These are phyloP conservation scores for Sphagnum fallax DNA, from an alignment of 228 moss, liverwort and hornwort genomes.

Conservation along the genomic window DNA sequence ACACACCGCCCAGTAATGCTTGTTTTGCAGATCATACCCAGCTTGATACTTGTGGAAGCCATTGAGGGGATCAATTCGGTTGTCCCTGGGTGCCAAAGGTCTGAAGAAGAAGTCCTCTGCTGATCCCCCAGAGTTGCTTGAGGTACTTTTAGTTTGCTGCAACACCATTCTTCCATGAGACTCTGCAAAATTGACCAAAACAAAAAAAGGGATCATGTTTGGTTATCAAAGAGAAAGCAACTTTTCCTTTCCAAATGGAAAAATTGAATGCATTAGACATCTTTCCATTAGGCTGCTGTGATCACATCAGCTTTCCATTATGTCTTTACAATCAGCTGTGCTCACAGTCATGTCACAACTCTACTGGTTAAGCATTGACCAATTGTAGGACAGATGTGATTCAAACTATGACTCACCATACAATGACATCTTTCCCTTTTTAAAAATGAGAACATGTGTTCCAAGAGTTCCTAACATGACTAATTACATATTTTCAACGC, in stretches of 20 bases:
- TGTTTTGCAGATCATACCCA: constrained; percentile 49
- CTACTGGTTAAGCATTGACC: too few relatives aligned
- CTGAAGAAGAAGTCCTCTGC: constrained; percentile 4
- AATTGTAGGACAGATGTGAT: too few relatives aligned
- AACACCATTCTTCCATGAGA: constrained; percentile 16
- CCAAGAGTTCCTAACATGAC: too few relatives aligned
- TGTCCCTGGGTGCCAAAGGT: constrained; percentile 29
- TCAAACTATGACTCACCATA: too few relatives aligned
- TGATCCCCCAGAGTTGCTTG: neutral
- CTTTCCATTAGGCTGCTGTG: too few relatives aligned
- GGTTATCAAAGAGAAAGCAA: neutral
- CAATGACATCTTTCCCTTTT: too few relatives aligned
- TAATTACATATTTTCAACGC: too few relatives aligned
- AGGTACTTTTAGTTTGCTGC: constrained; percentile 2
- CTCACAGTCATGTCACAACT: too few relatives aligned
- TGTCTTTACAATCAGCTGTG: too few relatives aligned
- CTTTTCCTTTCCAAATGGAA: neutral
- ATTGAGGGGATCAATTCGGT: constrained; percentile 41
- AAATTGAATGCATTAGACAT: neutral
- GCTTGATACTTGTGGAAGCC: constrained; percentile 27
- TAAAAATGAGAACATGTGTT: too few relatives aligned
- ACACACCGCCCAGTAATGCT: constrained; percentile 61
- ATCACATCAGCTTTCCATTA: too few relatives aligned
- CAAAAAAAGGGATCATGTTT: neutral
- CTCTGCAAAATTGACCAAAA: neutral